phyloP scores from a whole-genome alignment of 2,329 filamentous ascomycete species.

The Microascus cirrosus region DNA sequence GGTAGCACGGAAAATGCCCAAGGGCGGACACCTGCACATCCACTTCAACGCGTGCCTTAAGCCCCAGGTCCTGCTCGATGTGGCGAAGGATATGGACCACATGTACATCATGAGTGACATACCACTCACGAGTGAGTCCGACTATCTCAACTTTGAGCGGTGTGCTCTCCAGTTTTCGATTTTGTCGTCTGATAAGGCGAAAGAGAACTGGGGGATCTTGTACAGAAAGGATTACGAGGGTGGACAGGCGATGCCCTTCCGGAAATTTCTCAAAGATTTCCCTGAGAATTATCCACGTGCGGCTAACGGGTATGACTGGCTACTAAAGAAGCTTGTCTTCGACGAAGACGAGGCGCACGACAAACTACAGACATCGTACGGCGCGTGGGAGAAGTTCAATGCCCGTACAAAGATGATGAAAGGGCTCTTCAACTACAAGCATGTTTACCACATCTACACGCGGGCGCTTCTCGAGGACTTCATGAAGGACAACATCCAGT shows the following conservation, averaged over 20 bases:
- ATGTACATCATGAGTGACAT: conserved; percentile 58
- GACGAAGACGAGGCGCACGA: conserved; percentile 48
- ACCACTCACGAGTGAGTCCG: conserved; percentile 28
- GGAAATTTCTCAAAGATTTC: conserved; percentile 26
- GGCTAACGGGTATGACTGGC: conserved; percentile 33
- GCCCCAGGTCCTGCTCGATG: conserved; percentile 45
- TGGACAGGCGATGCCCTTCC: conserved; percentile 31
- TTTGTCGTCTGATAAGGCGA: conserved; percentile 17
- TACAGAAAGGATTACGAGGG: conserved; percentile 37
- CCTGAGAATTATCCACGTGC: conserved; percentile 12
- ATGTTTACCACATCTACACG: conserved; percentile 51
- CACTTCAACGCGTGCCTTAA: conserved; percentile 68
- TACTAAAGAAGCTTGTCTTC: conserved; percentile 52
- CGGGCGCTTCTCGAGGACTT: conserved; percentile 48
- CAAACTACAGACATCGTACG: conserved; percentile 33
- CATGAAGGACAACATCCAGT: conserved; percentile 54
- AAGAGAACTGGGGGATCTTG: conserved; percentile 26
- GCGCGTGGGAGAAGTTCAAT: conserved; percentile 54
- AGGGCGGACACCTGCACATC: conserved; percentile 62
- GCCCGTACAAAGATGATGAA: conserved; percentile 62
- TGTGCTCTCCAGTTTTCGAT: conserved; percentile 56
- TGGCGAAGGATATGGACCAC: conserved; percentile 41
- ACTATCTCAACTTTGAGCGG: conserved; percentile 30
- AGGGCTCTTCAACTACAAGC: conserved; percentile 57
- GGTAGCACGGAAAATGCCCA: conserved; percentile 51